phyloP scores from a whole-genome alignment of 345 rosid species.

The Salix viminalis region DNA sequence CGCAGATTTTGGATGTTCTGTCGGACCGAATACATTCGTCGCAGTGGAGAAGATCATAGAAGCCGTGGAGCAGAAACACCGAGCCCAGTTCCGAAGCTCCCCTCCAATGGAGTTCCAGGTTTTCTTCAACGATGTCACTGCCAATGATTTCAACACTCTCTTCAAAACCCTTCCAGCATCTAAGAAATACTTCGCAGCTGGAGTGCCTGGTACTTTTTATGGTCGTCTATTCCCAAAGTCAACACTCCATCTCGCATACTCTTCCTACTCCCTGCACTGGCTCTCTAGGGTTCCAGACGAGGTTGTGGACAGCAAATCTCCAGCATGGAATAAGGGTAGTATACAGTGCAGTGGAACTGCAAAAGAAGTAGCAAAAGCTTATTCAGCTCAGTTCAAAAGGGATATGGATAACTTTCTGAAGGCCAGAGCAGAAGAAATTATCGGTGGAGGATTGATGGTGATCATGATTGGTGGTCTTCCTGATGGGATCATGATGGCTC shows the following conservation, averaged over 20 bases:
- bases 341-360: slow-evolving; percentile 11
- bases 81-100: neutral
- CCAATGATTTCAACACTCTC: slow-evolving; percentile 41
- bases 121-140: slow-evolving; percentile 34
- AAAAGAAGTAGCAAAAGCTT: slow-evolving; percentile 25
- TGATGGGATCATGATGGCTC: slow-evolving; percentile 4
- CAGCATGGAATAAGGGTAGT: slow-evolving; percentile 24
- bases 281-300: slow-evolving; percentile 28
- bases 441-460: slow-evolving; percentile 27
- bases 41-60: slow-evolving; percentile 6
- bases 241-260: slow-evolving; percentile 21
- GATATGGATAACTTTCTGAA: slow-evolving; percentile 18
- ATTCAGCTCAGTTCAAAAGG: slow-evolving; percentile 21
- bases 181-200: slow-evolving; percentile 15
- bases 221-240: slow-evolving; percentile 25
- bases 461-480: slow-evolving; percentile 9
- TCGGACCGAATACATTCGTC: slow-evolving; percentile 18
- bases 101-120: slow-evolving; percentile 18
- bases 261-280: slow-evolving; percentile 25
- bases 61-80: slow-evolving; percentile 3
- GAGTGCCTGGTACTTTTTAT: slow-evolving; percentile 37
- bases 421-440: slow-evolving; percentile 34
- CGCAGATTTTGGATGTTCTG: slow-evolving; percentile 16
- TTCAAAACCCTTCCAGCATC: slow-evolving; percentile 23
- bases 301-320: slow-evolving; percentile 11